Base-by-base conservation (phyloP, 169 alveolate species). In the Plasmodium yoelii region DNA sequence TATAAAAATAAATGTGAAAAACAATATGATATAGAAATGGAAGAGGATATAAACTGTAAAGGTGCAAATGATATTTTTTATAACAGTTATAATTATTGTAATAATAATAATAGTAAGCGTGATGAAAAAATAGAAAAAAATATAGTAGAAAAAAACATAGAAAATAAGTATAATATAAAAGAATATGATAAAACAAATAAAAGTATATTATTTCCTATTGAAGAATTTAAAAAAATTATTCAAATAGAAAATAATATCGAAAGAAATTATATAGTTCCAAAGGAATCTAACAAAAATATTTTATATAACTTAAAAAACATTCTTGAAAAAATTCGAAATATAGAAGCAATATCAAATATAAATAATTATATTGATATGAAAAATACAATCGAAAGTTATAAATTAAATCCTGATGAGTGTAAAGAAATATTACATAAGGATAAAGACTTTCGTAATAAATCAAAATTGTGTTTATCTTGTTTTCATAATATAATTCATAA, bases 221-320 rank as follows among this genome's bases (percentile, higher is more conserved):
- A 42, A 13, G 51, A 39, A 26, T 1, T 8, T 34, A 34, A 34
- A 4, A 34, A 34, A 3, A 34, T 34, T 34, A 34, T 34, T 34
- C 42, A 34, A 34, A 34, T 34, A 34, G 42, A 34, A 34, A 34
- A 34, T 34, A 34, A 34, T 34, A 34, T 34, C 28, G 51, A 44
- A 26, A 34, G 55, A 15, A 77, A 49, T 24, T 64, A 77, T 51
- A 57, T 57, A 7, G 24, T 77, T 77, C 46, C 46, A 24, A 77
- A 61, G 5, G 24, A 64, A 77, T 63, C 65, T 7, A 77, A 77
- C 47, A 69, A 77, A n/a, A 22, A 39, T 26, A 77, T 77, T 61
- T 47, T 77, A 51, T 18, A 39, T 42, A 77, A 77, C 59, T n/a
- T 77, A 28, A 77, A 61, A 65, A 77, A 77, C 63, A 77, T 77